Evolutionary conservation across 179 eudicot species (phyloP).

Genomic region (Sideroxylon spinosum): DNA sequence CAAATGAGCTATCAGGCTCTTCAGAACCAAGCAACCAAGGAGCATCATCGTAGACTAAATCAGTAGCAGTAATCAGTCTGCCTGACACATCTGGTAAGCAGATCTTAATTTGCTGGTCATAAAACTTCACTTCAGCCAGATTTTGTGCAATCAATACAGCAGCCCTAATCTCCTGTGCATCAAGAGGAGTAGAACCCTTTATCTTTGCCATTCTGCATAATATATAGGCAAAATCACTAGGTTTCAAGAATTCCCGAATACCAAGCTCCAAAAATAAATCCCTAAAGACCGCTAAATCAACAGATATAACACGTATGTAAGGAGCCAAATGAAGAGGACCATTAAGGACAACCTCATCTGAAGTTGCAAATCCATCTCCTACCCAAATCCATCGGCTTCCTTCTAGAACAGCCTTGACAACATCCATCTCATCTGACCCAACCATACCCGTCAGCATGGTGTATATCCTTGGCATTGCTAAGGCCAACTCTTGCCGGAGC

Average conservation of each 20-base stretch:
- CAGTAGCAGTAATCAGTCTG: constrained; percentile 64
- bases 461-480: constrained; percentile 97
- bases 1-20: constrained; percentile 45
- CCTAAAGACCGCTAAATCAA: constrained; percentile 89
- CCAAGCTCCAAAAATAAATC: constrained; percentile 88
- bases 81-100: constrained; percentile 83
- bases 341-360: constrained; percentile 88
- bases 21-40: constrained; percentile 98
- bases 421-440: constrained; percentile 91
- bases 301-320: constrained; percentile 92
- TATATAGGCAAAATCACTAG: constrained; percentile 74
- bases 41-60: constrained; percentile 95
- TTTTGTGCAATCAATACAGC: constrained; percentile 89
- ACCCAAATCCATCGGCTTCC: constrained; percentile 99
- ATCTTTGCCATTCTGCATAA: constrained; percentile 70
- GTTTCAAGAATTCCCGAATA: constrained; percentile 68
- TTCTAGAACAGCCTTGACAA: constrained; percentile 93
- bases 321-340: constrained; percentile 99
- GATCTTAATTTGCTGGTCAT: constrained; percentile 55
- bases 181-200: constrained; percentile 65
- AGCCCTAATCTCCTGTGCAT: constrained; percentile 75
- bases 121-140: constrained; percentile 70
- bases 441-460: constrained; percentile 61
- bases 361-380: constrained; percentile 96
- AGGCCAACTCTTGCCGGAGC: constrained; percentile 80